Evolutionary conservation across 2,329 filamentous ascomycete species (phyloP), one percentile per base, ranked within the genome.

Genomic region (Fusarium ramigenum): DNA sequence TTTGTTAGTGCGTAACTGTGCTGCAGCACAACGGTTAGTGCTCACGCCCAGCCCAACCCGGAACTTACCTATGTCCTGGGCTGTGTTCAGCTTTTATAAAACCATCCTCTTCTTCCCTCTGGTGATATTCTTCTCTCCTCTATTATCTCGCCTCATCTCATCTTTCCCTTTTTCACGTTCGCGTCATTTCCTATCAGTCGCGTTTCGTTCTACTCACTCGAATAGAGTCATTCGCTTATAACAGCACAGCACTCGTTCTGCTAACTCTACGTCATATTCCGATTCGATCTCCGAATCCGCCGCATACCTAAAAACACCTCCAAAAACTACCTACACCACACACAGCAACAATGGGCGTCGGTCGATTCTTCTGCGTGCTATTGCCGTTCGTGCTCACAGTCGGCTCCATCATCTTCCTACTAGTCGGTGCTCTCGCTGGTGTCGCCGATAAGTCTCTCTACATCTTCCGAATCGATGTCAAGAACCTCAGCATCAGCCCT

Each of bases 281-380:
- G 43, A 75, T 58, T 60, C 57, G 50, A 77, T 53, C 58, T 60
- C 52, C 64, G 52, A 66, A 53, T 49, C 30, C 32, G 21, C 49
- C 42, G 28, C 53, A 72, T 64, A 52, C 49, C 30, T 36, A 52
- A 25, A 49, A 52, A 56, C 63, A 57, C 30, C 50, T 50, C 62
- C 56, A 50, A 46, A 44, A 43, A 16, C 16, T 21, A 56, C 50
- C 19, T n/a, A 56, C 50, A 47, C 37, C 36, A 46, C 49, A 62
- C 49, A 43, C 47, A 49, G 28, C 28, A 40, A 80, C 73, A 72
- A 88, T 88, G 86, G 83, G 92, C 84, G 87, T 89, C 79, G 95
- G 94, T 76, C 90, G 96, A 80, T 90, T 96, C 78, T 86, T 93
- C 82, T 98, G 95, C 84, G 96, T 98, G 84, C 89, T 93, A 83